Conservation (phyloP, 202 grass and related monocot genomes). For the Carex arenaria region DNA sequence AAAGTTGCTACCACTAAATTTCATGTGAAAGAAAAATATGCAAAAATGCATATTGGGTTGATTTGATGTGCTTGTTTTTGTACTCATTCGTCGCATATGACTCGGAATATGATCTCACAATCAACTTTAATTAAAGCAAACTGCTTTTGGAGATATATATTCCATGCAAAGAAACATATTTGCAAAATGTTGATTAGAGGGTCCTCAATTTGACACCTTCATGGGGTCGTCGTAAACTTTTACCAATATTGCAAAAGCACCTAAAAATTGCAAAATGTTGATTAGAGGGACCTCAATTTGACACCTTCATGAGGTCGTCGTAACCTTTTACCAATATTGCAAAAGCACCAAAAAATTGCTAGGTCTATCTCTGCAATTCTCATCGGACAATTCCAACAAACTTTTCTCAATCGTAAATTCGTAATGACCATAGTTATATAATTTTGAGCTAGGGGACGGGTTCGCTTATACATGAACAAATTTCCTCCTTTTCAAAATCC, state of each 20-base stretch:
- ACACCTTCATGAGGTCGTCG: not conserved
- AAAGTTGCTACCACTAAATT: not conserved
- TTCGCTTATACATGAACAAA: too few relatives aligned
- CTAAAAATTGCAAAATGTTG: not conserved
- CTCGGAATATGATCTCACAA: not conserved
- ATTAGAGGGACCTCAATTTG: constrained; percentile 5
- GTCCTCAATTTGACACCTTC: not conserved
- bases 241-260: not conserved
- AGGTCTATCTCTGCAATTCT: not conserved
- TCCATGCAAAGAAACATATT: not conserved
- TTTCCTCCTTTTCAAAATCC: too few relatives aligned
- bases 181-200: not conserved
- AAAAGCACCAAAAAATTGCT: not conserved
- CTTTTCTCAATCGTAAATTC: not conserved
- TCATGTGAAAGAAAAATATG: not conserved
- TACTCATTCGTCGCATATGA: not conserved
- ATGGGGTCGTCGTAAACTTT: not conserved
- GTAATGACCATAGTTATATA: too few relatives aligned
- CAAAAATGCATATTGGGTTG: not conserved
- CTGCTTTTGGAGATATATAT: not conserved
- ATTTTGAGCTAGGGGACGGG: too few relatives aligned
- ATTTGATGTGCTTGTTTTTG: not conserved
- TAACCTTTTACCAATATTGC: not conserved
- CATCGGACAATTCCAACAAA: not conserved
- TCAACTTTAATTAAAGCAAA: constrained; percentile 1